Evolutionary conservation across 148 eudicot species (phyloP).

Genomic region (Vaccinium myrtillus): DNA sequence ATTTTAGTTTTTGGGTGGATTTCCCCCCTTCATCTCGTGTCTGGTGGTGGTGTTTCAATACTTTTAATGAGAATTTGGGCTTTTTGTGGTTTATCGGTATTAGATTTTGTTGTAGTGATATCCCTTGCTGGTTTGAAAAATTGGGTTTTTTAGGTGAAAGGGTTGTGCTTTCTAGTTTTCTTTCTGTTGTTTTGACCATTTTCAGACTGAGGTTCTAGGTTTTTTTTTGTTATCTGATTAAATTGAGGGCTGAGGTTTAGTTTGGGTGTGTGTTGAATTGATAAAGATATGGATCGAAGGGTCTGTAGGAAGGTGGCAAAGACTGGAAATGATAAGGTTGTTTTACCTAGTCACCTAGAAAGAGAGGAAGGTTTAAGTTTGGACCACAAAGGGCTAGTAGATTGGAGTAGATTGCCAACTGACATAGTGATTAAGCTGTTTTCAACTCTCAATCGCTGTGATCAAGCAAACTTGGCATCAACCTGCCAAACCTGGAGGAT

Average conservation of each 20-base stretch:
- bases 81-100: not conserved
- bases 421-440: slow-evolving; percentile 81
- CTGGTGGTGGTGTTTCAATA: not conserved
- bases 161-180: not conserved
- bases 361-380: slow-evolving; percentile 22
- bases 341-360: slow-evolving; percentile 31
- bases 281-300: slow-evolving; percentile 41
- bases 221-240: not conserved
- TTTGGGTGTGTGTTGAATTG: not conserved
- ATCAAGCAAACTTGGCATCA: slow-evolving; percentile 72
- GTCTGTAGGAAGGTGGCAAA: slow-evolving; percentile 43
- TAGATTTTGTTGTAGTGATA: not conserved
- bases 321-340: slow-evolving; percentile 38
- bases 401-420: slow-evolving; percentile 81
- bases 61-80: not conserved
- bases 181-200: not conserved
- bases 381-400: slow-evolving; percentile 35
- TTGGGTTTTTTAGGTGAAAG: no score
- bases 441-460: slow-evolving; percentile 72
- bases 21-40: not conserved
- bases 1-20: not conserved
- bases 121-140: not conserved
- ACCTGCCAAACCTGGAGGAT: slow-evolving; percentile 61
- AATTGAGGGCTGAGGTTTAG: not conserved
- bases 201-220: not conserved